Conservation (phyloP, 805 yeast species). For the Naumovozyma dairenensis region DNA sequence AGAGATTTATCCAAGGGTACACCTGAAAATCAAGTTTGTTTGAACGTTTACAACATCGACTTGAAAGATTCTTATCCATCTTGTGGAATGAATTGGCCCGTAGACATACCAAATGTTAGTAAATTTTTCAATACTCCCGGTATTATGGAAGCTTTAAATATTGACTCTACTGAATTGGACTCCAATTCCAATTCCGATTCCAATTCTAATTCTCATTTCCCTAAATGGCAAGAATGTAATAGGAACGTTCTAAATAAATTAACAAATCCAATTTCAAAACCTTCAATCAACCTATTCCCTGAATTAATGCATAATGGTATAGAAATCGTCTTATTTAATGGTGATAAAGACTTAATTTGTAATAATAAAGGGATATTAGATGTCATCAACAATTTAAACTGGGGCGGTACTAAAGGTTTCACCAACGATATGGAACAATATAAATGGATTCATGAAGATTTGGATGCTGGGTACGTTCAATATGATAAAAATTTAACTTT, state of each 20-base stretch:
- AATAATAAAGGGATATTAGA: conserved; percentile 68
- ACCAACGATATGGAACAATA: conserved; percentile 17
- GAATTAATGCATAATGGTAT: conserved; percentile 42
- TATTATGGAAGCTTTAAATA: conserved; percentile 45
- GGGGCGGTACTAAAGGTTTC: conserved; percentile 47
- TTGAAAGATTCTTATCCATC: conserved; percentile 65
- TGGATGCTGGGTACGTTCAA: conserved; percentile 32
- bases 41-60: conserved; percentile 76
- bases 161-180: conserved; percentile 28
- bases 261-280: conserved; percentile 42
- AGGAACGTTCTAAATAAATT: conserved; percentile 44
- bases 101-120: conserved; percentile 41
- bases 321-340: conserved; percentile 69
- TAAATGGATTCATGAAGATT: conserved; percentile 32
- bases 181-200: conserved; percentile 7
- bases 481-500: conserved; percentile 68
- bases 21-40: conserved; percentile 39
- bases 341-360: conserved; percentile 83
- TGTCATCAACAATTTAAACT: conserved; percentile 48
- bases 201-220: neutral
- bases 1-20: conserved; percentile 19
- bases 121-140: conserved; percentile 41
- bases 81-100: conserved; percentile 94
- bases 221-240: conserved; percentile 89
- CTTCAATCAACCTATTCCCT: conserved; percentile 62